Evolutionary conservation across 2,329 filamentous ascomycete genomes (phyloP), one percentile per base, ranked within the genome.

Genomic region (Botryosphaeria dothidea): DNA sequence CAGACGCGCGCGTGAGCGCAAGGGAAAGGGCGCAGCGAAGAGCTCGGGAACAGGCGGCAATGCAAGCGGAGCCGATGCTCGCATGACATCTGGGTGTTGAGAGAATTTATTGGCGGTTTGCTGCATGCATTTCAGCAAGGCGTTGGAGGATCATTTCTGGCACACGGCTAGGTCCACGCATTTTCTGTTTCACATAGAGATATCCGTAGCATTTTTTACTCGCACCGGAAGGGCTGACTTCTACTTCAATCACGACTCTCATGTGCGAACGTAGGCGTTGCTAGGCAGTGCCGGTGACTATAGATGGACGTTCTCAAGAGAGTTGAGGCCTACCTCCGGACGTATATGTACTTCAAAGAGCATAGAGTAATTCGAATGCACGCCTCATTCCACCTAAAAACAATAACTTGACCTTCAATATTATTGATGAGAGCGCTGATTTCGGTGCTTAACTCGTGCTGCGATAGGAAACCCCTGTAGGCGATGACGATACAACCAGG

Each of bases 21-120:
- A 71, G 72, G 67, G 74, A 77, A 45, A 71, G 73, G 58, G 74
- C 75, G 15, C 66, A 72, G 54, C 69, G 73, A 65, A 72, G 75
- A 64, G 75, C 72, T 15, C 67, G 68, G 41, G 75, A 78, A 57
- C 65, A 73, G 57, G 72, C 71, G 67, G 70, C 71, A 56, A 71
- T 74, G 23, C 49, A 49, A 38, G 36, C 64, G 31, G 72, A 78
- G 66, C 75, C 76, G 34, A 75, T 79, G 72, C 65, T 77, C 67
- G 77, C 76, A 68, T 77, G 52, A 69, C 17, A 27, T 46, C n/a
- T 23, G 15, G 38, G 51, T 62, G 15, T 23, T n/a, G 34, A 21
- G 29, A 45, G 15, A 23, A 23, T 31, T 46, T 23, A n/a, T 21
- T 43, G 51, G 68, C 51, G 43, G 51, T 57, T 31, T 58, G 58